These are phyloP conservation scores for Salix arbutifolia DNA, from an alignment of 345 rosid genomes.

Conservation along the genomic window DNA sequence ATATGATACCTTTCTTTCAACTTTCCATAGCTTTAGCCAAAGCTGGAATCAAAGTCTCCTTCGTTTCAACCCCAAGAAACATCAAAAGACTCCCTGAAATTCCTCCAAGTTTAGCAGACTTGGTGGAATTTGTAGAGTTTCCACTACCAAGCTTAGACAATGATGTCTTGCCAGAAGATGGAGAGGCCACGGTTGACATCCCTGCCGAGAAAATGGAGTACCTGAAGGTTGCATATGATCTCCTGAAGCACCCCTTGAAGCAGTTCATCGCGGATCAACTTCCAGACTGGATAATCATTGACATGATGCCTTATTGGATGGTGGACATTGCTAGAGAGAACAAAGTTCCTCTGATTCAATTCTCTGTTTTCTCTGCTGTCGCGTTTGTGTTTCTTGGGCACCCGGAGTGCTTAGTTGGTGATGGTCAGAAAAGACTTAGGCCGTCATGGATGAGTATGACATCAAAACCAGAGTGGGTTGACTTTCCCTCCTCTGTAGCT, in stretches of 20 bases:
- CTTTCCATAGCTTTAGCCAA: conserved; percentile 19
- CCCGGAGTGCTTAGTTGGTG: conserved; percentile 5
- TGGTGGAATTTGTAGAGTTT: conserved; percentile 8
- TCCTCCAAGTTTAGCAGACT: conserved; percentile 9
- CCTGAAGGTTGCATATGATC: conserved; percentile 32
- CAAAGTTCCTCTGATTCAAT: conserved; percentile 11
- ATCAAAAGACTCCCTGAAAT: conserved; percentile 23
- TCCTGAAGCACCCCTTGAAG: conserved; percentile 21
- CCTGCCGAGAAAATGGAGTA: conserved; percentile 12
- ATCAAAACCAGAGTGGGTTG: conserved; percentile 16
- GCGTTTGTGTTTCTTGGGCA: neutral
- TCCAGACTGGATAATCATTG: conserved; percentile 31
- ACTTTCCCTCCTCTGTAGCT: conserved; percentile 17
- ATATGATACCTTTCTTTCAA: conserved; percentile 19
- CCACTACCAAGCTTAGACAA: conserved; percentile 17
- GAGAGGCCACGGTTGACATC: conserved; percentile 39
- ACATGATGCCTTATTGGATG: conserved; percentile 18
- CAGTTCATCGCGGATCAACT: conserved; percentile 2
- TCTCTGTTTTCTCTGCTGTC: conserved; percentile 19
- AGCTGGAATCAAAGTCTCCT: conserved; percentile 19
- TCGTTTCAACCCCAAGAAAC: conserved; percentile 19
- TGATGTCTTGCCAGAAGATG: conserved; percentile 7
- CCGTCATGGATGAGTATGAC: conserved; percentile 16
- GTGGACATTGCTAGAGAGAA: conserved; percentile 14
- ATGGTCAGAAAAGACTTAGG: neutral